Percentiles rank a stretch among this genome's conserved stretches.
Conservation (phyloP, 495 filamentous ascomycete species). For the Penicillium chermesinum region DNA sequence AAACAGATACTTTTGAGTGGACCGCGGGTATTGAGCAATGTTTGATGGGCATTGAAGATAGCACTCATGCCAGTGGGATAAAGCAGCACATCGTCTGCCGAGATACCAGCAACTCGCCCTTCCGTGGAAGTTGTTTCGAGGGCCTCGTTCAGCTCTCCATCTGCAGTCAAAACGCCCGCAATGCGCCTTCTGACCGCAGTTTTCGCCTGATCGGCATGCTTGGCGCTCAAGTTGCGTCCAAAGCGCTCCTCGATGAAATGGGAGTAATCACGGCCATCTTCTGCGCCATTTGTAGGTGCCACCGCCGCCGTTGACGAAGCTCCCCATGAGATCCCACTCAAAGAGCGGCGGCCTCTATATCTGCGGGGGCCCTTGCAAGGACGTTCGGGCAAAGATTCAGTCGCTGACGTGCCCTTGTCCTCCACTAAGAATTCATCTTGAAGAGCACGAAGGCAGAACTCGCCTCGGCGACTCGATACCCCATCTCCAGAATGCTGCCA, state of each 20-base stretch:
- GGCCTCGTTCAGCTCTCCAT: conserved; percentile 65
- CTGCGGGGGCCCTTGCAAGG: conserved; percentile 61
- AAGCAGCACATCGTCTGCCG: conserved; percentile 84
- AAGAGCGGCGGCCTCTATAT: conserved; percentile 59
- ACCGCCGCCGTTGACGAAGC: conserved; percentile 6
- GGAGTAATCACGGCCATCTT: conserved; percentile 60
- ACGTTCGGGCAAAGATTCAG: conserved; percentile 35
- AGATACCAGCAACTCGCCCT: conserved; percentile 61
- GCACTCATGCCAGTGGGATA: conserved; percentile 90
- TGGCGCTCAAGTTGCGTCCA: conserved; percentile 79
- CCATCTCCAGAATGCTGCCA: conserved; percentile 98
- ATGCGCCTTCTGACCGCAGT: conserved; percentile 81
- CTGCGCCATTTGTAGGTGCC: conserved; percentile 11
- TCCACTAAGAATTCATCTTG: conserved; percentile 64
- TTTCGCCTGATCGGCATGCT: conserved; percentile 74
- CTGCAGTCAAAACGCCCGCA: conserved; percentile 73
- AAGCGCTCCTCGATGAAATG: conserved; percentile 93
- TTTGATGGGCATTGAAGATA: conserved; percentile 83
- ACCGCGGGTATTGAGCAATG: conserved; percentile 53
- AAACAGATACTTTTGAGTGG: conserved; percentile 34
- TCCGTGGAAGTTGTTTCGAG: conserved; percentile 40
- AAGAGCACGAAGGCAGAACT: conserved; percentile 75
- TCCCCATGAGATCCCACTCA: conserved; percentile 20
- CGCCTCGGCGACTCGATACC: conserved; percentile 83
- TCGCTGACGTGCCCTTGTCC: conserved; percentile 25